Base-by-base conservation (phyloP, 257 asterid species). In the Eustoma russellianum region DNA sequence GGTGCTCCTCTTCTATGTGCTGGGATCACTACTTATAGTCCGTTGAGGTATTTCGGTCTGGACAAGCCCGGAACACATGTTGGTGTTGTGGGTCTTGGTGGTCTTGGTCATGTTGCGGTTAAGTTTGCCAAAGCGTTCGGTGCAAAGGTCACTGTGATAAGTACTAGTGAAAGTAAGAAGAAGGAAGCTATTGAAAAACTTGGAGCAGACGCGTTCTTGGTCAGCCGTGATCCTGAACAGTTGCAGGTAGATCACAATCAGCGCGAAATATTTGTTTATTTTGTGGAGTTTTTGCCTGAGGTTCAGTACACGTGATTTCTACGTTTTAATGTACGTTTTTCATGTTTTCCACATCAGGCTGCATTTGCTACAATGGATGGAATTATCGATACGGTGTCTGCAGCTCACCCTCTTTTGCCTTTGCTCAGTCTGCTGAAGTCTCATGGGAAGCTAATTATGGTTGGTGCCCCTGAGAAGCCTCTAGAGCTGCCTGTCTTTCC, bases 61-160 rank as follows among this genome's bases (percentile, higher is more conserved):
- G 78, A 75, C 18, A 79, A 72, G 17, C 78, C 86, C 0, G 78
- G 82, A 6, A 11, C 61, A 19, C 49, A 38, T 18, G 57, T 79
- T 5, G 85, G 85, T 0, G 55, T 79, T 3, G 85, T 75, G 0
- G 85, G 85, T 7, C 77, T 78, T 0, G 82, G 85, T 17, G 79
- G 82, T 1, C 61, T 75, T 1, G 85, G 85, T 5, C 85, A 75
- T 52, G 53, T 78, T 9, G 66, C 75, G 0, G 85, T 75, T 44
- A 78, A 78, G 38, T 72, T 72, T 1, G 82, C 77, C 0, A 75
- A 69, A 71, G 75, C 79, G 2, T 78, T 78, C 41, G 82, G 77
- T 2, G 30, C 62, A 7, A 75, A 61, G 48, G 79, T 73, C 15
- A 79, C 73, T 0, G 79, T 75, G 1, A 67, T 79, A 3, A 76